A percentile compares a stretch with the other conserved stretches of the same genome.
Evolutionary conservation across 2,329 filamentous ascomycete genomes (phyloP).

Genomic region (Neofusicoccum kwambonambiense): DNA sequence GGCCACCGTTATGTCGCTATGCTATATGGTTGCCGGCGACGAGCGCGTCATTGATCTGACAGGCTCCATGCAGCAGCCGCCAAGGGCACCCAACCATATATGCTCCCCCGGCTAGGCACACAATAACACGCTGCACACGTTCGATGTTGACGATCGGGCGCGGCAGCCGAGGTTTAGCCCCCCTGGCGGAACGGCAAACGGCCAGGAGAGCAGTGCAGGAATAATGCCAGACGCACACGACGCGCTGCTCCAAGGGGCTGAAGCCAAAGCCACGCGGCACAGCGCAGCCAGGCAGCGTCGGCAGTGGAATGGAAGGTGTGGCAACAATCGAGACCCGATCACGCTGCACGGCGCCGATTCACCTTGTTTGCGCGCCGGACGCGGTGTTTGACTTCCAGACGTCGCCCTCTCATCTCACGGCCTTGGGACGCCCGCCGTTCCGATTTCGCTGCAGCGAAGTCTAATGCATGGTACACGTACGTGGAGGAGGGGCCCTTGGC

Average conservation of each 20-base stretch:
- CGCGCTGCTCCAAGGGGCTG: not conserved
- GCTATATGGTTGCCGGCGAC: not conserved
- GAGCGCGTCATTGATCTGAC: conserved; percentile 10
- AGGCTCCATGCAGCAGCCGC: not conserved
- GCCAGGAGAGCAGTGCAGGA: not conserved
- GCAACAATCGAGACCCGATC: not conserved
- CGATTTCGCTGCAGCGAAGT: not conserved
- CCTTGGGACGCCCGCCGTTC: conserved; percentile 2
- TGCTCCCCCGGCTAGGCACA: not conserved
- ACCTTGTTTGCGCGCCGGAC: not conserved
- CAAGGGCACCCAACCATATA: not conserved
- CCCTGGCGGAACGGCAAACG: not conserved
- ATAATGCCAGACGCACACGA: too few relatives aligned
- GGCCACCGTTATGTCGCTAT: not conserved
- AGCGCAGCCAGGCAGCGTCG: not conserved
- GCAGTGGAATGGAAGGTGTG: not conserved
- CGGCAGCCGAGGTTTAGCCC: conserved; percentile 1
- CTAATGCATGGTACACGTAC: not conserved
- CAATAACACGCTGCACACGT: not conserved
- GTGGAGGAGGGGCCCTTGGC: not conserved
- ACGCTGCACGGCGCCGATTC: not conserved
- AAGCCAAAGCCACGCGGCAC: not conserved
- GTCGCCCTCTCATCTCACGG: not conserved
- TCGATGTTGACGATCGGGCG: conserved; percentile 1
- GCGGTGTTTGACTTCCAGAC: not conserved